phyloP scores from a whole-genome alignment of 1,139 yeast genomes.

The Yamadazyma pseudoaaseri region DNA sequence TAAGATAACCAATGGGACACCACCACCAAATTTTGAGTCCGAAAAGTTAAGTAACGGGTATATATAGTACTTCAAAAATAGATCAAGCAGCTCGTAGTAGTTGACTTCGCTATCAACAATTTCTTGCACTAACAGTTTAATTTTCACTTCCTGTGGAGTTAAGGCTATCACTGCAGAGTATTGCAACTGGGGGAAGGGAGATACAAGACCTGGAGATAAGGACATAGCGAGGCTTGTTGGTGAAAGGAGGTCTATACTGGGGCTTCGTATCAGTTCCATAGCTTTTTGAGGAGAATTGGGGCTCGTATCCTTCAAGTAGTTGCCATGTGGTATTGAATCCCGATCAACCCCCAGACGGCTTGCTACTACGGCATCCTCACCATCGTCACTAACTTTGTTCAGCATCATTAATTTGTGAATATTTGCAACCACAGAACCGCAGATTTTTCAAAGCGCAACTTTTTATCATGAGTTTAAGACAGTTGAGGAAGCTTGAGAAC shows the following conservation, averaged over 20 bases:
- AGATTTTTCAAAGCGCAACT: slow-evolving; percentile 1
- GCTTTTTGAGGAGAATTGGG: too few species aligned
- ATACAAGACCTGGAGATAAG: slow-evolving; percentile 14
- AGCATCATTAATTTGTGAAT: too few species aligned
- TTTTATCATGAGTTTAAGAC: slow-evolving; percentile 60
- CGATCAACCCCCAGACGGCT: too few species aligned
- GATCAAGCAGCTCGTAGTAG: slow-evolving; percentile 41
- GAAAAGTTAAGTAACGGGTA: slow-evolving; percentile 23
- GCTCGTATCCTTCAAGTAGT: too few species aligned
- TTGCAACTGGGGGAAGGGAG: slow-evolving; percentile 22
- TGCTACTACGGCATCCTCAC: too few species aligned
- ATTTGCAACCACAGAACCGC: slow-evolving; percentile 13
- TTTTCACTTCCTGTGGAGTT: slow-evolving; percentile 17
- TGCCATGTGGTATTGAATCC: too few species aligned
- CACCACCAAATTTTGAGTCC: slow-evolving; percentile 9
- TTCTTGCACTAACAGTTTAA: slow-evolving; percentile 44
- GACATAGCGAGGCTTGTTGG: not conserved
- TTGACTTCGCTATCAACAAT: slow-evolving; percentile 45
- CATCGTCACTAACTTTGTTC: too few species aligned
- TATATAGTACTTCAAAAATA: slow-evolving; percentile 37
- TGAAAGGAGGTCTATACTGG: too few species aligned
- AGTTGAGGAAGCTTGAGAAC: slow-evolving; percentile 51
- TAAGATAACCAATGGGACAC: slow-evolving; percentile 13
- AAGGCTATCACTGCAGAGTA: slow-evolving; percentile 3
- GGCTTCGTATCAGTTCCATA: too few species aligned